Evolutionary conservation across 768 basidiomycete species (phyloP), one percentile per base, ranked within the genome.

Genomic region (Albatrellus ellisii): DNA sequence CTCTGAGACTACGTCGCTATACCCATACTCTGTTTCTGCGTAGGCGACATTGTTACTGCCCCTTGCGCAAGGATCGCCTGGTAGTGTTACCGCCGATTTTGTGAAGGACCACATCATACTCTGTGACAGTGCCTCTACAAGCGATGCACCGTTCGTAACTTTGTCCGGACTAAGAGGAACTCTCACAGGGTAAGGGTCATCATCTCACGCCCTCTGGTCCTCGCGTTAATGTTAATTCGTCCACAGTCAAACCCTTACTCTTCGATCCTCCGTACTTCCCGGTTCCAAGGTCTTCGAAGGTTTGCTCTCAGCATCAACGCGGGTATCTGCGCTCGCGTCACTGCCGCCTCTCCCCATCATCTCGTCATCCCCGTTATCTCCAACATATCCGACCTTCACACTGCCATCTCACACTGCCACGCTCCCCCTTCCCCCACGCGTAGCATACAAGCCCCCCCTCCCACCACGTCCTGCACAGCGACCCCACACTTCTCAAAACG

Each of bases 11-110:
- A 11, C 4, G 24, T 28, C 10, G 18, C 18, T 31, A 26, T 20
- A 10, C n/a, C 12, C 21, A 41, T 20, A 22, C 14, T 10, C 31
- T 32, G 25, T 15, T 21, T 35, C 46, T 7, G 33, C 46, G 2
- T 53, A 94, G 89, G 81, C 84, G 3, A 79, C 83, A 0, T 55
- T 99, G 9, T 63, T 97, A 12, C 66, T 97, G 1, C 92, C 92
- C 1, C 57, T 75, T 2, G 81, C 85, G 34, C 55, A 63, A 5
- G 63, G 71, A 2, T 57, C 67, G 11, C 64, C 70, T 15, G 70
- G 75, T 14, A 65, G 65, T 37, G 67, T 89, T 39, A 82, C 81
- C 0, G 61, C 76, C 0, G 81, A 88, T 2, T 77, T 91, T 43
- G 63, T 95, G 24, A 77, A 74, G 54, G 90, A 95, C 53, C 94